Percentiles rank a stretch among this genome's conserved stretches.
Conservation (phyloP, 2,329 filamentous ascomycete genomes). For the Venturiaceae sp. region DNA sequence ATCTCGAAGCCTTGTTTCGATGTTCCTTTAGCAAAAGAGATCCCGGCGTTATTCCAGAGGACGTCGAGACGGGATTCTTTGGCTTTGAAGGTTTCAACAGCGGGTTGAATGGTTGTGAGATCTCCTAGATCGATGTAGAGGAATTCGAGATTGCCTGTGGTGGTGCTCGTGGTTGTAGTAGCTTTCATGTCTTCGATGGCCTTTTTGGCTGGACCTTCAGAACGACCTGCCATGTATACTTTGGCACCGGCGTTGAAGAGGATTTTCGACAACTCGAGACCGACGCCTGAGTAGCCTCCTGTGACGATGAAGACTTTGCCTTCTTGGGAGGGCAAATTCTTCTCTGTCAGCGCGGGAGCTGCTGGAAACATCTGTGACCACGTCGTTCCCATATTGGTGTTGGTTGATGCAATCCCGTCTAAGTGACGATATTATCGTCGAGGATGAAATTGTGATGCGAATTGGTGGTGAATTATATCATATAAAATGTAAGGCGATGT, state of each 20-base stretch:
- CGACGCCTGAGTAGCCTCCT: constrained; percentile 38
- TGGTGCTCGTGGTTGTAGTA: constrained; percentile 21
- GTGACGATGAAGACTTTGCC: constrained; percentile 43
- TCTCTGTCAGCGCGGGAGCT: constrained; percentile 31
- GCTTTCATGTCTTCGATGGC: constrained; percentile 34
- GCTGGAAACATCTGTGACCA: neutral
- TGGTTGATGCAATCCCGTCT: too few relatives aligned
- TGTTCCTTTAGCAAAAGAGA: constrained; percentile 20
- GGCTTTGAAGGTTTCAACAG: constrained; percentile 25
- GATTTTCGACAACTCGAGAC: constrained; percentile 42
- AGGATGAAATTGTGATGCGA: too few relatives aligned
- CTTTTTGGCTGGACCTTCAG: constrained; percentile 30
- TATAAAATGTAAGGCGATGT: too few relatives aligned
- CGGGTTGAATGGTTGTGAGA: constrained; percentile 28
- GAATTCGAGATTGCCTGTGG: constrained; percentile 15
- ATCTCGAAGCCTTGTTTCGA: constrained; percentile 22
- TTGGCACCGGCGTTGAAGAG: constrained; percentile 45
- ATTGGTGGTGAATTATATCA: too few relatives aligned
- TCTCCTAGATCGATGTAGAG: constrained; percentile 31
- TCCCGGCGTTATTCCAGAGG: constrained; percentile 26
- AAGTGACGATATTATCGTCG: too few relatives aligned
- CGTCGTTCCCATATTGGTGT: neutral
- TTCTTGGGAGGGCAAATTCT: constrained; percentile 31
- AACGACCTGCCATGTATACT: constrained; percentile 47
- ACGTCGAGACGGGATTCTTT: constrained; percentile 33